Evolutionary conservation across 2,329 filamentous ascomycete genomes (phyloP).

Genomic region (Sporothrix protearum): DNA sequence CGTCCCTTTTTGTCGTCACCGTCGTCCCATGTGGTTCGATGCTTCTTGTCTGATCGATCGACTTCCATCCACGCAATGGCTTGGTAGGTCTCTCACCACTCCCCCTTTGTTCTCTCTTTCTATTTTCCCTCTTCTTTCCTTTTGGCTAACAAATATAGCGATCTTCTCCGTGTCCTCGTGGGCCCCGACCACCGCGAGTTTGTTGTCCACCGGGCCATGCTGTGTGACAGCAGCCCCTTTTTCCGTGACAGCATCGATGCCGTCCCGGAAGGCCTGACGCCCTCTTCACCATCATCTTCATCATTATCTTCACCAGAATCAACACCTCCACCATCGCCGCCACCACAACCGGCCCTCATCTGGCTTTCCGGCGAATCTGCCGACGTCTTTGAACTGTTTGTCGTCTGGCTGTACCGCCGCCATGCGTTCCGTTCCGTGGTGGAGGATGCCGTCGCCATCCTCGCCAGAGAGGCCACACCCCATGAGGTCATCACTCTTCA

Average conservation of each 20-base stretch:
- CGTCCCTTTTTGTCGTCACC: background rate
- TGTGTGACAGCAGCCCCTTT: slow-evolving; percentile 47
- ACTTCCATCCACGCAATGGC: background rate
- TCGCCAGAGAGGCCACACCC: slow-evolving; percentile 28
- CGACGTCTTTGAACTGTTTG: slow-evolving; percentile 53
- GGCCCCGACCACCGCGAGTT: slow-evolving; percentile 35
- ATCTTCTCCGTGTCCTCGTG: slow-evolving; percentile 34
- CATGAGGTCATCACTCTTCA: background rate
- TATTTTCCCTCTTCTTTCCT: background rate
- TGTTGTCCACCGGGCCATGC: slow-evolving; percentile 38
- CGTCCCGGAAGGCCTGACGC: slow-evolving; percentile 30
- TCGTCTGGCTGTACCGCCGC: slow-evolving; percentile 50
- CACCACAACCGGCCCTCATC: slow-evolving; percentile 31
- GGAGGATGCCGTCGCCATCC: slow-evolving; percentile 39
- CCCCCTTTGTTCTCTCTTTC: background rate
- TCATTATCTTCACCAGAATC: background rate
- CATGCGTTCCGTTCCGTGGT: slow-evolving; percentile 43
- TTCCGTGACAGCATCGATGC: slow-evolving; percentile 47
- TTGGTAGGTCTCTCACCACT: background rate
- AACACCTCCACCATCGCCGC: background rate
- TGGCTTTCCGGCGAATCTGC: slow-evolving; percentile 46
- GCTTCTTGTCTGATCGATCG: background rate
- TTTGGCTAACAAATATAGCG: slow-evolving; percentile 4
- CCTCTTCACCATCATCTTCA: background rate
- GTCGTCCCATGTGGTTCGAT: slow-evolving; percentile 8